Conservation (phyloP, 305 asterid species). For the Fraxinus dipetala region DNA sequence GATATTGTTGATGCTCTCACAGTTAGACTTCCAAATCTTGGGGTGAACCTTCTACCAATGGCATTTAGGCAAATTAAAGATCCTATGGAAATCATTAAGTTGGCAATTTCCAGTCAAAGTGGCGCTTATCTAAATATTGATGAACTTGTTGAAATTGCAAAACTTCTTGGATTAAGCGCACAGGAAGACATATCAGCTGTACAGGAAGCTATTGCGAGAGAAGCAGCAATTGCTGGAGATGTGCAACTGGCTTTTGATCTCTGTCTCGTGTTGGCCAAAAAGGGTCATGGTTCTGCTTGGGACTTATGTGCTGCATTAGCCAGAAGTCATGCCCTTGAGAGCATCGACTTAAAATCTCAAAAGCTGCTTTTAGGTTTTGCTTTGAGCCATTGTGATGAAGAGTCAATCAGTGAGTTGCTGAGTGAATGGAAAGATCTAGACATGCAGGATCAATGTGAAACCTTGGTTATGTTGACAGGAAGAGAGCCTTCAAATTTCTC, state of each 20-base stretch:
- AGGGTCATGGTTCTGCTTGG: conserved; percentile 93
- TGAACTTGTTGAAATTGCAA: conserved; percentile 88
- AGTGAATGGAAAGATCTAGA: conserved; percentile 96
- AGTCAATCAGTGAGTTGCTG: conserved; percentile 87
- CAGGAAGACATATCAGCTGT: conserved; percentile 81
- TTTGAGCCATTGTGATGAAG: conserved; percentile 93
- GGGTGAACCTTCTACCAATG: conserved; percentile 90
- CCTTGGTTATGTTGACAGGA: conserved; percentile 59
- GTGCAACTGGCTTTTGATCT: conserved; percentile 95
- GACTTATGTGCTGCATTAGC: conserved; percentile 98
- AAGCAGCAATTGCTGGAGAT: conserved; percentile 97
- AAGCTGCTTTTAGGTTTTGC: conserved; percentile 92
- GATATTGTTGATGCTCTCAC: conserved; percentile 86
- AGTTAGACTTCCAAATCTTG: conserved; percentile 91
- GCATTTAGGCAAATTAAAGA: conserved; percentile 95
- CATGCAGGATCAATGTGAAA: conserved; percentile 76
- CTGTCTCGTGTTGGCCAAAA: conserved; percentile 83
- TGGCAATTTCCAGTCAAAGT: conserved; percentile 79
- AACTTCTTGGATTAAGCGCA: conserved; percentile 88
- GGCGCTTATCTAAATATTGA: conserved; percentile 91
- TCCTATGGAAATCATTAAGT: conserved; percentile 87
- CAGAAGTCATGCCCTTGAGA: conserved; percentile 89
- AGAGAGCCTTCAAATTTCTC: conserved; percentile 56
- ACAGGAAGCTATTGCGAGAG: conserved; percentile 99
- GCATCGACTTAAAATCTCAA: conserved; percentile 75